Percentiles rank a stretch among this genome's conserved stretches.
phyloP scores from a whole-genome alignment of 1,284 basidiomycete genomes.

The Mycena sp. region DNA sequence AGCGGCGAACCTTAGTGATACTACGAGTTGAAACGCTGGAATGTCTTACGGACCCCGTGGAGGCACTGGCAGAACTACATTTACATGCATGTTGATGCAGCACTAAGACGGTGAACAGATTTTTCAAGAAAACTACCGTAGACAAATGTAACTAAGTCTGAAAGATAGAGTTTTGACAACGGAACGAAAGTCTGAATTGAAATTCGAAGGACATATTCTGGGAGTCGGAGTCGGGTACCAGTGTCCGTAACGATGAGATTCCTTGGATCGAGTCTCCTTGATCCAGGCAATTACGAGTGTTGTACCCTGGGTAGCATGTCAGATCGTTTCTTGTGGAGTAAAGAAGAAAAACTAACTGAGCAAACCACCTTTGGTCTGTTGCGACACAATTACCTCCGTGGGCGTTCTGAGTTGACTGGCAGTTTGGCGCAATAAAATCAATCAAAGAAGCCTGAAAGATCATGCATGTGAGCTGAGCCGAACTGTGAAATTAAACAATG shows the following conservation, averaged over 20 bases:
- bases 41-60: too few species aligned
- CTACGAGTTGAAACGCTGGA: too few species aligned
- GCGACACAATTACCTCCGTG: slow-evolving; percentile 60
- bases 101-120: too few species aligned
- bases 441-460: slow-evolving; percentile 47
- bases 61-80: too few species aligned
- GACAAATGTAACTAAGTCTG: too few species aligned
- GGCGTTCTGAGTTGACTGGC: slow-evolving; percentile 57
- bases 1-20: too few species aligned
- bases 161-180: too few species aligned
- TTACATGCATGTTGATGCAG: too few species aligned
- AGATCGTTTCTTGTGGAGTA: not conserved
- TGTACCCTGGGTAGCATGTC: too few species aligned
- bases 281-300: not conserved
- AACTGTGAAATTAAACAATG: not conserved
- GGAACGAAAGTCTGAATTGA: too few species aligned
- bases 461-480: not conserved
- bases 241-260: too few species aligned
- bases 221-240: not conserved
- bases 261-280: not conserved
- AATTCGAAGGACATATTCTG: not conserved
- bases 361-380: slow-evolving; percentile 54
- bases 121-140: too few species aligned
- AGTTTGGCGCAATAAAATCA: slow-evolving; percentile 53
- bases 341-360: slow-evolving; percentile 46